Percentiles rank a stretch among this genome's conserved stretches.
Conservation (phyloP, 257 asterid genomes). For the Nicotiana sylvestris region DNA sequence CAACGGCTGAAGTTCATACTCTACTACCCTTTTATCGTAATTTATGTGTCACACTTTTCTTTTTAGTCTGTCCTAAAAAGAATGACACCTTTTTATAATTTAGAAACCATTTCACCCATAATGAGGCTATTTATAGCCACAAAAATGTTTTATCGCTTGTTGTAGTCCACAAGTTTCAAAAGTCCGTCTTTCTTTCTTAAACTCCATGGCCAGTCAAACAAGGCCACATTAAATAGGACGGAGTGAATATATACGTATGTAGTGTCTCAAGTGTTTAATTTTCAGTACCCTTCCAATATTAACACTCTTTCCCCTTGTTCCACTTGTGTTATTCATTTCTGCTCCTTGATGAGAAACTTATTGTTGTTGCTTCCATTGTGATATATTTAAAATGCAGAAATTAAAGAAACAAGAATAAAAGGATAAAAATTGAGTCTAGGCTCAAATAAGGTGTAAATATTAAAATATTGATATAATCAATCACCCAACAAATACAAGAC, state of each 20-base stretch:
- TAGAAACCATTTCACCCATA: background rate
- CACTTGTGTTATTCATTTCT: background rate
- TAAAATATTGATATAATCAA: too few species aligned
- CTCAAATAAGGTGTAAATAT: too few species aligned
- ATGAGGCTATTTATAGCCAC: background rate
- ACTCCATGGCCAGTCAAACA: background rate
- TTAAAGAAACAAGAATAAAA: too few species aligned
- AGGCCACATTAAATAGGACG: background rate
- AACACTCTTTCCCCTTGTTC: background rate
- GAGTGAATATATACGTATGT: background rate
- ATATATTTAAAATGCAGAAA: too few species aligned
- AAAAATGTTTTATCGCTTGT: background rate
- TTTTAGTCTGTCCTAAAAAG: background rate
- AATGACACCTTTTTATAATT: background rate
- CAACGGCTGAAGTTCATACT: background rate
- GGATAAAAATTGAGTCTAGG: too few species aligned
- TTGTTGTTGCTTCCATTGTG: slow-evolving; percentile 1
- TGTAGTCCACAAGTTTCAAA: background rate
- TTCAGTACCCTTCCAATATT: background rate
- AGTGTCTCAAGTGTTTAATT: background rate
- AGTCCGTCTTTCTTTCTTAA: background rate
- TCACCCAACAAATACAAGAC: too few species aligned
- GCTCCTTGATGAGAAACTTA: background rate
- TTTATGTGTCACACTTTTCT: background rate
- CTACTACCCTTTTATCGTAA: background rate